These are phyloP conservation scores for Aspergillus luchuensis DNA, from an alignment of 2,329 filamentous ascomycete species.

Conservation along the genomic window DNA sequence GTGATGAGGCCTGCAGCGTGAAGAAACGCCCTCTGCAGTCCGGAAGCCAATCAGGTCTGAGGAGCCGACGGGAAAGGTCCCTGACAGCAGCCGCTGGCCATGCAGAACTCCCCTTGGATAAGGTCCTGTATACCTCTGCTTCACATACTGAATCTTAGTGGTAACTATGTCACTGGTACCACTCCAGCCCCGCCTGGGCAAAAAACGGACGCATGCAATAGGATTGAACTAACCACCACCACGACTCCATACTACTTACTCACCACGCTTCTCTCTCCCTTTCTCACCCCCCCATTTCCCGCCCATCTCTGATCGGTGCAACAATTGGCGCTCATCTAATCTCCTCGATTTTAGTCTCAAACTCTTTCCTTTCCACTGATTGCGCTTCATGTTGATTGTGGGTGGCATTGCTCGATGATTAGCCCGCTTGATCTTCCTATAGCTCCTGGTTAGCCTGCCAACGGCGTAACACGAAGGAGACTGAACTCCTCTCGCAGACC, in stretches of 20 bases:
- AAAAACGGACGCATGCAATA: not conserved
- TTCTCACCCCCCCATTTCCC: not conserved
- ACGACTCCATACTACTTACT: no score
- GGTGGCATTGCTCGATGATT: not conserved
- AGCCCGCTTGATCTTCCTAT: not conserved
- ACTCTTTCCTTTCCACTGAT: slow-evolving; percentile 1
- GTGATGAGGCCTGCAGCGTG: slow-evolving; percentile 30
- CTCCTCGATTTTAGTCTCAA: slow-evolving; percentile 2
- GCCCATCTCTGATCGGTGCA: slow-evolving; percentile 6
- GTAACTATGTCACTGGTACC: no score
- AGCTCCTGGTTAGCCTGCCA: not conserved
- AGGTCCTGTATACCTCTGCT: no score
- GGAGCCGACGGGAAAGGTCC: slow-evolving; percentile 7
- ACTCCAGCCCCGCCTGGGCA: slow-evolving; percentile 1
- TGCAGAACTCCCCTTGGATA: not conserved
- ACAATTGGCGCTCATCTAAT: slow-evolving; percentile 14
- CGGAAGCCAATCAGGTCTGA: slow-evolving; percentile 17
- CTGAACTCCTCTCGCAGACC: slow-evolving; percentile 1
- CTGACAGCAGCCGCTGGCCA: slow-evolving; percentile 12
- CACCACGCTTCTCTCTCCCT: not conserved
- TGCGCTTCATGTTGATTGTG: slow-evolving; percentile 4
- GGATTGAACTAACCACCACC: not conserved
- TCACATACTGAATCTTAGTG: no score
- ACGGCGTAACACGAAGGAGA: not conserved
- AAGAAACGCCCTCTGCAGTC: slow-evolving; percentile 26